These are phyloP conservation scores for Pythium rhizo-oryzae DNA, from an alignment of 352 stramenopile species.

Conservation along the genomic window DNA sequence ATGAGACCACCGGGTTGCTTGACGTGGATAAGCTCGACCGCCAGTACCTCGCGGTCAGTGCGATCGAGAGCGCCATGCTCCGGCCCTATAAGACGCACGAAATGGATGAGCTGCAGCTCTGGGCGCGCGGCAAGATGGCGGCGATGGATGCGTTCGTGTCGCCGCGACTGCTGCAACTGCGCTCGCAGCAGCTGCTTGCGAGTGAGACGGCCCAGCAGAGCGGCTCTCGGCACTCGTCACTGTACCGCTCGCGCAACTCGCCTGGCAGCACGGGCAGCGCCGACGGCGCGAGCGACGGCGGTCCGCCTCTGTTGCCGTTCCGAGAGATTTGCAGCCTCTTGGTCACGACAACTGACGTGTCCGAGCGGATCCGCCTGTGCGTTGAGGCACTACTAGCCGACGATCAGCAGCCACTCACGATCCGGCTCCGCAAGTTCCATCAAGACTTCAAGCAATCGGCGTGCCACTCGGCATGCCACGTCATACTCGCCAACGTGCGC, in stretches of 20 bases:
- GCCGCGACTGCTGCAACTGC: conserved; percentile 25
- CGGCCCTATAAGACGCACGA: conserved; percentile 22
- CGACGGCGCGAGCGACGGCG: not conserved
- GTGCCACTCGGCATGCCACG: conserved; percentile 17
- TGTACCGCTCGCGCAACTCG: conserved; percentile 25
- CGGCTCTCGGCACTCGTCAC: conserved; percentile 18
- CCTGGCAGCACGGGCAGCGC: not conserved
- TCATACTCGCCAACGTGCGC: conserved; percentile 18
- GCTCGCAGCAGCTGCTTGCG: conserved; percentile 28
- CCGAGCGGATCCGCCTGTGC: conserved; percentile 25
- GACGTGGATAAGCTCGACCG: conserved; percentile 28
- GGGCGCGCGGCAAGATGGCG: conserved; percentile 9
- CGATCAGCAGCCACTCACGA: conserved; percentile 17
- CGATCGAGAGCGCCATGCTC: conserved; percentile 31
- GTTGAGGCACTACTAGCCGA: conserved; percentile 29
- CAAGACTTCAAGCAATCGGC: conserved; percentile 28
- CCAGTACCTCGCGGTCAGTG: conserved; percentile 25
- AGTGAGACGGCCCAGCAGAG: conserved; percentile 23
- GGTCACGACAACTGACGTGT: conserved; percentile 5
- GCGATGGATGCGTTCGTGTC: conserved; percentile 23
- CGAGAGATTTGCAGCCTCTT: conserved; percentile 29
- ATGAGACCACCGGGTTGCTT: not conserved
- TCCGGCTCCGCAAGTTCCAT: conserved; percentile 20
- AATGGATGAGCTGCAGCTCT: conserved; percentile 19
- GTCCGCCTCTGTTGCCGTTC: conserved; percentile 22